Evolutionary conservation across 805 yeast genomes (phyloP).

Genomic region (Starmerella powellii): DNA sequence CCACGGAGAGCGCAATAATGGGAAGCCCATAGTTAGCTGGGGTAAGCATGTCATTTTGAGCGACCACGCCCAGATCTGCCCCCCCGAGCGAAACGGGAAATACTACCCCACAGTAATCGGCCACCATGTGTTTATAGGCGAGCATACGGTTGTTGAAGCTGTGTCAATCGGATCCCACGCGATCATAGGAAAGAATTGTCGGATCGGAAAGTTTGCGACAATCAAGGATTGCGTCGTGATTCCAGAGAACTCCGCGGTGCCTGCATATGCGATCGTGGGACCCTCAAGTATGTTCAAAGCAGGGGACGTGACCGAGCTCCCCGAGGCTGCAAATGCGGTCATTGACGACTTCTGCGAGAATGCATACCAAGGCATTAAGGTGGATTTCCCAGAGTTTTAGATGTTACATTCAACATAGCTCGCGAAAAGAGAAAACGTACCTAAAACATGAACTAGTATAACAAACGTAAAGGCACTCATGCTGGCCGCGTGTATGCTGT

Average conservation of each 20-base stretch:
- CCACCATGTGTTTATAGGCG: conserved; percentile 30
- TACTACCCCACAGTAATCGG: conserved; percentile 32
- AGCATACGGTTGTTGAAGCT: conserved; percentile 26
- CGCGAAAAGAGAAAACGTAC: too few species aligned
- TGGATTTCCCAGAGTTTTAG: conserved; percentile 8
- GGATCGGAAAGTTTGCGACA: conserved; percentile 29
- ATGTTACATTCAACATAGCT: too few species aligned
- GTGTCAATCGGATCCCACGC: conserved; percentile 33
- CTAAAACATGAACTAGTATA: too few species aligned
- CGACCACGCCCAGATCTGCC: conserved; percentile 22
- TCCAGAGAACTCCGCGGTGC: conserved; percentile 26
- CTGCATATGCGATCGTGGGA: conserved; percentile 30
- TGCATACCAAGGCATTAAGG: conserved; percentile 23
- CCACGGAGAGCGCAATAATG: conserved; percentile 30
- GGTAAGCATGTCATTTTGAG: conserved; percentile 29
- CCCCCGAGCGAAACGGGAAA: conserved; percentile 25
- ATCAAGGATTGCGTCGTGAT: conserved; percentile 32
- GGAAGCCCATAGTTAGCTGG: conserved; percentile 28
- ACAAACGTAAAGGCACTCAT: not conserved
- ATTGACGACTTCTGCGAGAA: conserved; percentile 27
- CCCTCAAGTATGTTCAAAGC: conserved; percentile 23
- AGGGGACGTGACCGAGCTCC: conserved; percentile 21
- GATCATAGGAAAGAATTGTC: conserved; percentile 28
- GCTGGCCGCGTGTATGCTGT: conserved; percentile 46
- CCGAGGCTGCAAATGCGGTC: conserved; percentile 27